phyloP scores from a whole-genome alignment of 2,329 filamentous ascomycete genomes.

The Phoma sp. region DNA sequence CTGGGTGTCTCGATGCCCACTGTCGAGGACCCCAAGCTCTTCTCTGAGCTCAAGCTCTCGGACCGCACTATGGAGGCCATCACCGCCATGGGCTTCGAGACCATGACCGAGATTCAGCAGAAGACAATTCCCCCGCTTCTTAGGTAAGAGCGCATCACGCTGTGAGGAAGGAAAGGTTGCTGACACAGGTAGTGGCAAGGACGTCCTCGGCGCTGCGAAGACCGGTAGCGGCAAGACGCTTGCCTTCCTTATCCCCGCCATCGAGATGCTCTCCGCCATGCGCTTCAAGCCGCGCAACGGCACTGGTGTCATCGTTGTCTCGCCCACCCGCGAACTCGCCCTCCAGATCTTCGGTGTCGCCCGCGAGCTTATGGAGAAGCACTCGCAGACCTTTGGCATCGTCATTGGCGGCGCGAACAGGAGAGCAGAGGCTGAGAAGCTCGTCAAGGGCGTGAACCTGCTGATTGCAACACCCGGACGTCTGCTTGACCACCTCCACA shows the following conservation, averaged over 20 bases:
- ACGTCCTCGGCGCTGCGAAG: conserved; percentile 94
- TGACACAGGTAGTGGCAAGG: conserved; percentile 63
- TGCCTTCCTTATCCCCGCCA: conserved; percentile 89
- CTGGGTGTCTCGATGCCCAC: conserved; percentile 63
- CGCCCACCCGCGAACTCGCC: conserved; percentile 90
- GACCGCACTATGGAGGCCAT: conserved; percentile 90
- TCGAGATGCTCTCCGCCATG: conserved; percentile 89
- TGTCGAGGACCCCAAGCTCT: conserved; percentile 70
- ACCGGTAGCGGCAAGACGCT: conserved; percentile 96
- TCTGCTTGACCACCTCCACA: conserved; percentile 91
- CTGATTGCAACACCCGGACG: conserved; percentile 93
- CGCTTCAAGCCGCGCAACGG: conserved; percentile 94
- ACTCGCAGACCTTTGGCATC: conserved; percentile 95
- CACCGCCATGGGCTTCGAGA: conserved; percentile 88
- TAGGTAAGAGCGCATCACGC: conserved; percentile 51
- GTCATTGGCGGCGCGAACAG: conserved; percentile 95
- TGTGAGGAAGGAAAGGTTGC: neutral
- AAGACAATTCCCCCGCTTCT: conserved; percentile 85
- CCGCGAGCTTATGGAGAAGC: conserved; percentile 87
- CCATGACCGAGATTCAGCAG: conserved; percentile 94
- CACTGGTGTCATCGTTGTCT: conserved; percentile 84
- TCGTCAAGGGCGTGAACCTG: conserved; percentile 91
- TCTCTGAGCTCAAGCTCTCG: conserved; percentile 82
- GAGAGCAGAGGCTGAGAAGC: conserved; percentile 89
- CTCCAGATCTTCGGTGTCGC: conserved; percentile 97